Evolutionary conservation across 2,329 filamentous ascomycete genomes (phyloP), one percentile per base, ranked within the genome.

Genomic region (Fusarium succisae): DNA sequence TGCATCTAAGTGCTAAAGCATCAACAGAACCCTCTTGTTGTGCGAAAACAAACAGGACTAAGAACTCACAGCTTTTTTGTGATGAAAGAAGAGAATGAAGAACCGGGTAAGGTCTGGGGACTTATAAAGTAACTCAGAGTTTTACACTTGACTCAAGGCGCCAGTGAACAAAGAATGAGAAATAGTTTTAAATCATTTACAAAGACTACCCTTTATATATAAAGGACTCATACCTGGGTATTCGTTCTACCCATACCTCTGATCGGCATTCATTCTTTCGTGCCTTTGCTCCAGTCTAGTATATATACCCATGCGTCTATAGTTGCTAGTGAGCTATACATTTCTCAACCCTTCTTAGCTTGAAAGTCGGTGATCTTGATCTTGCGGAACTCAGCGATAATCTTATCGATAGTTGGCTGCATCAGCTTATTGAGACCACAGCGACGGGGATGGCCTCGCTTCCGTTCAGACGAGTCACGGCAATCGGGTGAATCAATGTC

Each of bases 321-420:
- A 17, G 3, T 32, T 13, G 1, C 28, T 6, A n/a, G 4, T 1
- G 4, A 20, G 5, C 5, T 7, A 10, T 10, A 6, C 3, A 35
- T 5, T 17, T 24, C 22, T 51, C 11, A 24, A 17, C 10, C 22
- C 48, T 18, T 35, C 15, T 51, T 35, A 7, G 30, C 22, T 24
- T 35, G 22, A 7, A 35, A 24, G 3, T 35, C 48, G 2, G 47
- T 4, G 28, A 50, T 11, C 5, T 32, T n/a, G 47, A 50, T 32
- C 14, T 26, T 47, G 5, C 7, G 0, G 18, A 47, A 10, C 18
- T 14, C 44, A 0, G 18, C 18, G 1, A 20, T 4, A 12, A 47
- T 47, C 24, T 45, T 8, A 9, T 45, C 17, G 8, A 45, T 20
- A 13, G 24, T 45, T 26, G 24, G 44, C 8, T n/a, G 8, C 5